Base-by-base conservation (phyloP, 345 rosid genomes). In the Linum lewisii region DNA sequence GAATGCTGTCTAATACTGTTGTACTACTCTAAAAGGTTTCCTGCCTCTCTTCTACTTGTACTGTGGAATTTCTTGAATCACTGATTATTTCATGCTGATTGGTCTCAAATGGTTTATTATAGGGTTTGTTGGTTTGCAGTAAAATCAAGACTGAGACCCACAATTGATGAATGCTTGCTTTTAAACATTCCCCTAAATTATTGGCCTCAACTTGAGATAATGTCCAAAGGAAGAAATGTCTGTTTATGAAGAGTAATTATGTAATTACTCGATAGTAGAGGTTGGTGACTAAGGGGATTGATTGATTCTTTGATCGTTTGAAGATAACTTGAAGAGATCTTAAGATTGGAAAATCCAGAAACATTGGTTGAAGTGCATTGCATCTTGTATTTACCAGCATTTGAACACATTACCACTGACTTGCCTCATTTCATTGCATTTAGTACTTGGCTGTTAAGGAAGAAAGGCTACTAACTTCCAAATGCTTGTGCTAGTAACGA, bases 61-160 rank as follows among this genome's bases (percentile, higher is more conserved):
- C 38, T 34, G 38, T 34, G 38, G 10, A 34, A 34, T 34, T 34
- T 34, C 10, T 5, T 34, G n/a, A n/a, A n/a, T n/a, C n/a, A n/a
- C n/a, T n/a, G n/a, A n/a, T n/a, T n/a, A 56, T 68, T 79, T 62
- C 72, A 23, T 75, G 32, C 84, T 68, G 64, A 70, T 82, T 67
- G 78, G 76, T 61, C 73, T 82, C 85, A 72, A 72, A 81, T 91
- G 88, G 89, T 80, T 91, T 85, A 82, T 82, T 96, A 87, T 94
- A 96, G 94, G 88, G 83, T 75, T 65, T 85, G 83, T 91, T 85
- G 89, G 91, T 85, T 87, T 87, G 88, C 82, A 82, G 94, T 87
- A 87, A 81, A 85, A 82, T 61, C 91, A 85, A 82, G 89, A 76
- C 84, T 79, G 83, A 85, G 87, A 86, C 95, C 92, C 90, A 76